Evolutionary conservation across 31 red algal species (phyloP).

Genomic region (Odonthalia washingtoniensis): DNA sequence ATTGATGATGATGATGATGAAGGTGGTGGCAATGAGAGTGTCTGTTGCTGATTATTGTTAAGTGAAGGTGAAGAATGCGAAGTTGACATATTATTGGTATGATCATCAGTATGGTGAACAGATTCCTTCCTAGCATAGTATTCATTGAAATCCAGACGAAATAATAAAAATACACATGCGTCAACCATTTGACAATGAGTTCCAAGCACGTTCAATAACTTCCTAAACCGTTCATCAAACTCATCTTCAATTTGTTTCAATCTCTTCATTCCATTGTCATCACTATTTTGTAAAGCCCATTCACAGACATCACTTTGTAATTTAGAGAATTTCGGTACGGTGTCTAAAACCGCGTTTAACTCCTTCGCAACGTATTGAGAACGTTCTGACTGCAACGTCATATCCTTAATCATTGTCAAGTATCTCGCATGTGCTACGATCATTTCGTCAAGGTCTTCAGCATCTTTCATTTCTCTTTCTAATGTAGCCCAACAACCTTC

Average conservation of each 20-base stretch:
- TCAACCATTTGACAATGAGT: slow-evolving; percentile 68
- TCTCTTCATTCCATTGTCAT: slow-evolving; percentile 13
- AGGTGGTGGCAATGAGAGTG: too few species aligned
- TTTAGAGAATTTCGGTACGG: slow-evolving; percentile 58
- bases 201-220: slow-evolving; percentile 58
- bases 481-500: slow-evolving; percentile 88
- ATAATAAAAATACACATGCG: slow-evolving; percentile 72
- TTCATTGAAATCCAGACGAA: slow-evolving; percentile 75
- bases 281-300: background rate
- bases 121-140: slow-evolving; percentile 53
- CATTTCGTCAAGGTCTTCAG: slow-evolving; percentile 83
- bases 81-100: too few species aligned
- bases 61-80: too few species aligned
- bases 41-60: too few species aligned
- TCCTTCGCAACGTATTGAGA: slow-evolving; percentile 63
- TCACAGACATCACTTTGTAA: slow-evolving; percentile 54
- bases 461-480: slow-evolving; percentile 60
- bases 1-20: too few species aligned
- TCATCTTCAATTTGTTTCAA: slow-evolving; percentile 40
- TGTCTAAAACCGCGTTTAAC: slow-evolving; percentile 59
- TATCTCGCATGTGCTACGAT: slow-evolving; percentile 79
- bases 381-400: slow-evolving; percentile 76
- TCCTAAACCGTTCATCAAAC: slow-evolving; percentile 42
- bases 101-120: too few species aligned
- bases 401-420: slow-evolving; percentile 81